Evolutionary conservation across 805 yeast species (phyloP), one percentile per base, ranked within the genome.

Genomic region (Sugiyamaella chiloensis): DNA sequence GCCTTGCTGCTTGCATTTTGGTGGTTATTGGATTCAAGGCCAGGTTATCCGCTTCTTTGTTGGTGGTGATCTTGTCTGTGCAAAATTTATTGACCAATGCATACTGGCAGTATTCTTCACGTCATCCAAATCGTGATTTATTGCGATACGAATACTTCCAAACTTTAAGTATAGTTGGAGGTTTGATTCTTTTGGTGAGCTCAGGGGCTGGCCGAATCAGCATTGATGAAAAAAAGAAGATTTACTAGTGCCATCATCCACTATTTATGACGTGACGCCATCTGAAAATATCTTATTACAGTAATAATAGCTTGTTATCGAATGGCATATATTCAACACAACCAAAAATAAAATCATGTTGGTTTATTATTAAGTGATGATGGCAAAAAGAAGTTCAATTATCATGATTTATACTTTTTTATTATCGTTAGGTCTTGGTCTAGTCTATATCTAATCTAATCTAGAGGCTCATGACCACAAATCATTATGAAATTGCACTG

Each of bases 181-280:
- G 98, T 1, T 78, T 91, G 53, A 70, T 91, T 52, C 72, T 93
- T 56, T 87, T 93, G 52, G 96, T 87, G 51, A 88, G 86, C 69
- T 87, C 96, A 2, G 99, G 99, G 53, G 98, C 98, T 24, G 99
- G 99, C 43, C 90, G 86, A 59, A 75, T 91, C 55, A 86, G 96
- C 23, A 71, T 91, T 50, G 99, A 91, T 63, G 97, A 89, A 67
- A 91, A 93, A 83, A 90, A 91, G 74, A 91, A 91, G 75, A 82
- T 87, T 51, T 87, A 85, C 65, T 88, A 70, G 53, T n/a, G 21
- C 34, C 30, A 26, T 8, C 30, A 26, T 9, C 11, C 30, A 8
- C 8, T 12, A 8, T 12, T 26, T 9, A 12, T 12, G 12, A 12
- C 30, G 12, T 12, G 11, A 26, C 30, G 30, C 30, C 30, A 26